Evolutionary conservation across 225 moss, liverwort and hornwort species (phyloP), one percentile per base, ranked within the genome.

Genomic region (Antitrichia curtipendula): DNA sequence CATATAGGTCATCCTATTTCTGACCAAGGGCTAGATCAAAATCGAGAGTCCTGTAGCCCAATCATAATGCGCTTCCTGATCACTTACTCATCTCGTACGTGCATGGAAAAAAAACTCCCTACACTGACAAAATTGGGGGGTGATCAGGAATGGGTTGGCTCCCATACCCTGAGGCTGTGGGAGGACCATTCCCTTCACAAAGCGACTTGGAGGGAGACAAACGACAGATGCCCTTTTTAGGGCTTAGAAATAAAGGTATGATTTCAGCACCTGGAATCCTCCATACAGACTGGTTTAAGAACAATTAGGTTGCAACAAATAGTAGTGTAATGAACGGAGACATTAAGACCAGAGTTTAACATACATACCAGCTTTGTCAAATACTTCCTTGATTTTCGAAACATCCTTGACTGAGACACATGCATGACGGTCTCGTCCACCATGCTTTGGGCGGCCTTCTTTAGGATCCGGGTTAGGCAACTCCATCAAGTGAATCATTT

Each of bases 401-500:
- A 97, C 89, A 91, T 90, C 94, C 93, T 95, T 97, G 61, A 96
- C 88, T 76, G 94, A 93, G 41, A 97, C 94, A 90, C 99, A 99
- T 32, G 96, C 92, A 94, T 99, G 99, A 81, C 99, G 95, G 87
- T 99, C 99, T 60, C 97, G 95, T 78, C 99, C 99, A 71, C 97
- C 99, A 90, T 99, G 95, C 49, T 90, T 88, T 64, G 97, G 97
- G 78, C 99, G 99, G 47, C 96, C 96, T 90, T 93, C 91, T 56
- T 91, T 91, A 83, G 98, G 97, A 80, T 97, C 99, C 60, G 99
- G 99, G 88, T 97, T 99, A 25, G 97, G 96, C 57, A 99, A 89
- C 88, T 96, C 99, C 99, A 99, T 99, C 75, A 99, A 91, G 89
- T 99, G 99, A 83, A 99, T 99, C 99, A 99, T 99, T 92, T 97